Evolutionary conservation across 495 filamentous ascomycete species (phyloP).

Genomic region (Neurospora sp.): DNA sequence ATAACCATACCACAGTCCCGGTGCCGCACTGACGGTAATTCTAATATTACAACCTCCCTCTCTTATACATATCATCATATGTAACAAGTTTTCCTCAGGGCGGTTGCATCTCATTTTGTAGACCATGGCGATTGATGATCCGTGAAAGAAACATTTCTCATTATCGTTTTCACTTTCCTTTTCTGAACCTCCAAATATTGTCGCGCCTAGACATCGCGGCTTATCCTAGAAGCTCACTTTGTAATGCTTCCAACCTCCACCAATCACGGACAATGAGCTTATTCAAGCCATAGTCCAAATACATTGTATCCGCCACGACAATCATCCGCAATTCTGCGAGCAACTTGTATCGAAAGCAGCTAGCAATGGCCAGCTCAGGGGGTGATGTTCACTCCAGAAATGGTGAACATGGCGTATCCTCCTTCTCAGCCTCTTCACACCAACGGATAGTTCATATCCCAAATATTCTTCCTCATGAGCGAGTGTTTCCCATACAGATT

Average conservation of each 20-base stretch:
- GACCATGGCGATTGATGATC: neutral
- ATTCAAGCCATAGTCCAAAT: neutral
- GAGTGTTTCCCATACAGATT: conserved; percentile 88
- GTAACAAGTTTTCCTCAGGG: neutral
- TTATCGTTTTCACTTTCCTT: neutral
- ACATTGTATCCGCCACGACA: neutral
- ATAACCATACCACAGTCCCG: neutral
- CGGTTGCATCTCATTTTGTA: neutral
- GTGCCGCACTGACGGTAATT: neutral
- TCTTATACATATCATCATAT: neutral
- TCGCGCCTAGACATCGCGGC: neutral
- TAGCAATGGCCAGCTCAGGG: neutral
- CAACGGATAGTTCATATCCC: conserved; percentile 38
- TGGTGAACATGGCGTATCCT: neutral
- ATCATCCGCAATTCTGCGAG: neutral
- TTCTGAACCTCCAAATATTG: neutral
- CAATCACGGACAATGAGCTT: neutral
- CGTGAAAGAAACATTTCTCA: neutral
- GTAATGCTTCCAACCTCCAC: neutral
- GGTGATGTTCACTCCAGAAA: neutral
- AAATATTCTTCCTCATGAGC: conserved; percentile 51
- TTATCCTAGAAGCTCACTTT: neutral
- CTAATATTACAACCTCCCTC: neutral
- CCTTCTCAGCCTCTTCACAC: conserved; percentile 1
- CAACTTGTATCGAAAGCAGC: neutral